Evolutionary conservation across 805 yeast species (phyloP).

Genomic region (Ogataea allantospora): DNA sequence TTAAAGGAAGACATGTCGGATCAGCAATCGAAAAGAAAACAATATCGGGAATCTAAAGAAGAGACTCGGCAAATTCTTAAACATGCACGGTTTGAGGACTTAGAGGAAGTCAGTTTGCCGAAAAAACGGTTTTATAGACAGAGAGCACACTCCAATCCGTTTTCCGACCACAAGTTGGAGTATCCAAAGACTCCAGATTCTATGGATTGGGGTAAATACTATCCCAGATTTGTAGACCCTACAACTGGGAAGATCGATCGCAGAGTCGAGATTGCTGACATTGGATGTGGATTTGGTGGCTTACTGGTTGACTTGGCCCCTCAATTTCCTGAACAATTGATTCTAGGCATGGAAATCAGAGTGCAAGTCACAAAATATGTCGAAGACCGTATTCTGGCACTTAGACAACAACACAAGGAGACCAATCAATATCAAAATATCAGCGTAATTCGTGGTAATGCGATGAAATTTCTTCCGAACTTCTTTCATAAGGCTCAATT

Average conservation of each 20-base stretch:
- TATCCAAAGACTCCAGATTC: constrained; percentile 78
- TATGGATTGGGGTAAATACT: constrained; percentile 85
- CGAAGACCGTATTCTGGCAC: constrained; percentile 89
- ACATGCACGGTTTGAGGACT: constrained; percentile 42
- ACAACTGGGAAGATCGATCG: constrained; percentile 42
- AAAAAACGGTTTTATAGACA: constrained; percentile 88
- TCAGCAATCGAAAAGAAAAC: constrained; percentile 39
- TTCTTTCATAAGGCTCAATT: constrained; percentile 82
- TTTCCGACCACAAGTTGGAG: constrained; percentile 89
- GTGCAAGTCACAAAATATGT: constrained; percentile 97
- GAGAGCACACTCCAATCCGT: constrained; percentile 97
- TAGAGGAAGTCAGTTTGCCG: constrained; percentile 47
- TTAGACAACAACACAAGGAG: constrained; percentile 54
- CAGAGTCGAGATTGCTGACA: constrained; percentile 84
- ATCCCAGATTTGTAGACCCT: constrained; percentile 55
- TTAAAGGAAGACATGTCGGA: constrained; percentile 4
- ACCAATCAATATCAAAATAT: constrained; percentile 66
- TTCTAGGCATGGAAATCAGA: constrained; percentile 95
- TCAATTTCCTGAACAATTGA: constrained; percentile 66
- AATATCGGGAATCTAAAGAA: constrained; percentile 48
- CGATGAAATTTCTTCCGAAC: constrained; percentile 96
- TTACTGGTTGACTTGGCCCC: constrained; percentile 77
- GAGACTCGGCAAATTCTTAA: constrained; percentile 44
- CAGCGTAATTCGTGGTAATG: constrained; percentile 88
- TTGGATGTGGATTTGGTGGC: constrained; percentile 98